Evolutionary conservation across 192 early-diverging fungal species (phyloP).

Genomic region (Backusella mclennaniae): DNA sequence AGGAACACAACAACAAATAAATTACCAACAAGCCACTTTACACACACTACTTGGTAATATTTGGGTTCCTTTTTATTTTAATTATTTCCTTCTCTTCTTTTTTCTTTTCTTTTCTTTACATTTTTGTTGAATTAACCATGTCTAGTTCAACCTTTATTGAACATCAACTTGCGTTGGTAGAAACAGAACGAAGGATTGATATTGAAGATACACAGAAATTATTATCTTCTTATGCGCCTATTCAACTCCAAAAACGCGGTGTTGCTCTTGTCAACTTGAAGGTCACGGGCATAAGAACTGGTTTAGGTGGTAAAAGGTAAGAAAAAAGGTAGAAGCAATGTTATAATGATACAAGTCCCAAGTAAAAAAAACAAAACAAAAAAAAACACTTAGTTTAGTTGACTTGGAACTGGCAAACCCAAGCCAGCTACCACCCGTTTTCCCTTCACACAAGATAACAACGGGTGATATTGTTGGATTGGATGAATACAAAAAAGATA

Average conservation of each 20-base stretch:
- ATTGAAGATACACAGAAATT: constrained; percentile 42
- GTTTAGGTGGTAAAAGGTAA: constrained; percentile 66
- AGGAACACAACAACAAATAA: background rate
- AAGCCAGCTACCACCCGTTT: constrained; percentile 39
- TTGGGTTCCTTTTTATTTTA: background rate
- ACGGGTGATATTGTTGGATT: constrained; percentile 74
- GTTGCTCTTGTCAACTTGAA: constrained; percentile 61
- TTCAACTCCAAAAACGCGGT: constrained; percentile 65
- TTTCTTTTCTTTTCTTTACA: background rate
- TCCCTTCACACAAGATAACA: constrained; percentile 60
- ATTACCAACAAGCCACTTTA: background rate
- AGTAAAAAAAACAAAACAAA: background rate
- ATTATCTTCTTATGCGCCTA: constrained; percentile 48
- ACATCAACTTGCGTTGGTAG: constrained; percentile 54
- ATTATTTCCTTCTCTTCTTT: background rate
- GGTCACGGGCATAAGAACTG: constrained; percentile 59
- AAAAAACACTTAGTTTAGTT: constrained; percentile 41
- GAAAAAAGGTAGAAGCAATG: background rate
- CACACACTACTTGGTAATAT: background rate
- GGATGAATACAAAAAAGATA: constrained; percentile 53
- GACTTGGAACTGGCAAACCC: constrained; percentile 62
- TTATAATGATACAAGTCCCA: too few species aligned
- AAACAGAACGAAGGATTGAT: constrained; percentile 52
- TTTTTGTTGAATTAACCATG: background rate
- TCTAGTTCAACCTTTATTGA: constrained; percentile 24